phyloP scores from a whole-genome alignment of 1,139 yeast genomes.

The Sugiyamaella castrensis region DNA sequence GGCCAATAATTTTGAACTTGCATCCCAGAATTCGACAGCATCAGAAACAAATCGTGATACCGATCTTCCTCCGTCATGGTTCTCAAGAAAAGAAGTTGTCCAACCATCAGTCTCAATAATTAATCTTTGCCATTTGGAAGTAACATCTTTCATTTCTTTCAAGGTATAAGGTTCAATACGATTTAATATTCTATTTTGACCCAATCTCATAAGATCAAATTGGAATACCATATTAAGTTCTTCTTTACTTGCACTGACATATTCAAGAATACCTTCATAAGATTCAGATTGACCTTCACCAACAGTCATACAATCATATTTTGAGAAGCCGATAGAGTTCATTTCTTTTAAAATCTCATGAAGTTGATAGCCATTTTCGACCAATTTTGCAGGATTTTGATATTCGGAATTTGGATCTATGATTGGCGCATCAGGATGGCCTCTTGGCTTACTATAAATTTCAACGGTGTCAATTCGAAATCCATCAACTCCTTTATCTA shows the following conservation, averaged over 20 bases:
- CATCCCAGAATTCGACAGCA: constrained; percentile 38
- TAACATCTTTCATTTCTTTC: constrained; percentile 50
- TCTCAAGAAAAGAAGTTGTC: constrained; percentile 56
- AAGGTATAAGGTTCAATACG: constrained; percentile 49
- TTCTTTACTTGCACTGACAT: constrained; percentile 48
- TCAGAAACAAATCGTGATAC: constrained; percentile 50
- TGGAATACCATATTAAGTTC: constrained; percentile 55
- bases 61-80: constrained; percentile 57
- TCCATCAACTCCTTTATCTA: constrained; percentile 55
- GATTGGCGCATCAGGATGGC: constrained; percentile 51
- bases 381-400: constrained; percentile 42
- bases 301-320: constrained; percentile 55
- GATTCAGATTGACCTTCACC: constrained; percentile 44
- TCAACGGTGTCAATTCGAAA: constrained; percentile 58
- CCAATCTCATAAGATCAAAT: constrained; percentile 45
- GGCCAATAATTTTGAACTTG: constrained; percentile 50
- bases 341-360: constrained; percentile 58
- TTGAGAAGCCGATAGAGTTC: constrained; percentile 45
- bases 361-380: constrained; percentile 49
- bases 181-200: constrained; percentile 53
- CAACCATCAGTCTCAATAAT: constrained; percentile 55
- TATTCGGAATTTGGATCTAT: constrained; percentile 42
- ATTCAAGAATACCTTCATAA: constrained; percentile 44
- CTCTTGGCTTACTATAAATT: constrained; percentile 50
- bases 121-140: constrained; percentile 40